Base-by-base conservation (phyloP, 176 grass and related monocot species). In the Eragrostis nindensis region DNA sequence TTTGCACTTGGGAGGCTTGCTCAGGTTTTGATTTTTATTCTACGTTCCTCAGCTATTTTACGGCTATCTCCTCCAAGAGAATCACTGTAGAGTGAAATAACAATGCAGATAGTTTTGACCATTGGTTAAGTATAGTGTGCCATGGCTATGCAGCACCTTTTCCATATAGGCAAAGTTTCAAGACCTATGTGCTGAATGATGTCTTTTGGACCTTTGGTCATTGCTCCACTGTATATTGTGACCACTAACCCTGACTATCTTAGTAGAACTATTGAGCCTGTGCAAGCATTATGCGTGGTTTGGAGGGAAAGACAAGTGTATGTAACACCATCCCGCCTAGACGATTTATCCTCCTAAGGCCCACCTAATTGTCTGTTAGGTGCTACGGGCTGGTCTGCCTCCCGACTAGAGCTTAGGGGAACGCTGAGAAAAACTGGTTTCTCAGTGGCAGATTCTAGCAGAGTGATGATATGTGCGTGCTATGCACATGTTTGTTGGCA, bases 1-100 rank as follows among this genome's bases (percentile, higher is more conserved):
- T 99, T 99, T 90, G 97, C 97, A 78, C 97, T 99, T 55, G 97
- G 97, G 69, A 96, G 97, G 80, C 91, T 99, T 79, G 97, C 97
- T 38, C 97, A 99, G 97, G 97, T 99, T 91, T 36, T 68, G 50
- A 48, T 49, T 38, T 76, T 62, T 19, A 29, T 71, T 77, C 41
- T 73, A 63, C 65, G 66, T 41, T 82, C 85, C 11, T 57, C 18
- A 46, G 39, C 48, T 65, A 19, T 26, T 75, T 75, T 80, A 52
- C 38, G 47, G 13, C 54, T 66, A 15, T 68, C 22, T 69, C 41
- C 43, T 80, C 39, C 71, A 36, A 64, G 80, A 52, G 21, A 74
- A 16, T 78, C 29, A 70, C 8, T 73, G 17, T 75, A 49, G n/a
- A 50, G 21, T 72, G 46, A 68, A 79, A 73, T 48, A 75, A 81